phyloP scores from a whole-genome alignment of 2,329 filamentous ascomycete genomes.

The Magnaporthales sp. region DNA sequence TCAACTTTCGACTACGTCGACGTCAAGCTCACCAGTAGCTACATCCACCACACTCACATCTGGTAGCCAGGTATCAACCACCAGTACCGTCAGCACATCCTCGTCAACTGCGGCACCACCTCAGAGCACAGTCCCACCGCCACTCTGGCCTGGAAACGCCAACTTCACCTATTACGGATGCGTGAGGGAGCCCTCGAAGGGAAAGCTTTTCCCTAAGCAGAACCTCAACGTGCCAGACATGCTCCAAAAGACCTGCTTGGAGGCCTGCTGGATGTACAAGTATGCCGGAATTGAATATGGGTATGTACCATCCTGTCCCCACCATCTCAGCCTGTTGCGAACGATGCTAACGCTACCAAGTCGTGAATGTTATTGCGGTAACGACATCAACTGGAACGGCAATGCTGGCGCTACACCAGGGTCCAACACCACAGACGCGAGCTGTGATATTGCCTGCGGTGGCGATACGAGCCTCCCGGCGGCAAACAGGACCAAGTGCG shows the following conservation, averaged over 20 bases:
- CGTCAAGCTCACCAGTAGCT: no score
- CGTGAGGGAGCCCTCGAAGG: conserved; percentile 12
- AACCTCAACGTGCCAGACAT: conserved; percentile 13
- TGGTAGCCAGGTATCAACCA: conserved; percentile 3
- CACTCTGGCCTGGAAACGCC: conserved; percentile 8
- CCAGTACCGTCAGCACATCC: background rate
- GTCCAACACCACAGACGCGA: background rate
- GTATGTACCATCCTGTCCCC: conserved; percentile 4
- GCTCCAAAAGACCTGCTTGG: conserved; percentile 21
- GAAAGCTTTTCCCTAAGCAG: conserved; percentile 10
- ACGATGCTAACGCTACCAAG: background rate
- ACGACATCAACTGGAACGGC: conserved; percentile 15
- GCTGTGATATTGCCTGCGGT: conserved; percentile 8
- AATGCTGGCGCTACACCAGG: conserved; percentile 10
- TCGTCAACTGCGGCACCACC: background rate
- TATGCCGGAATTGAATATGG: conserved; percentile 30
- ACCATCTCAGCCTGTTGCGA: background rate
- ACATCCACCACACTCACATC: background rate
- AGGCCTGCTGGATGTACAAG: conserved; percentile 18
- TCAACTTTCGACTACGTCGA: background rate
- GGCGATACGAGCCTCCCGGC: conserved; percentile 8
- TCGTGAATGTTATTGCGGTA: conserved; percentile 30
- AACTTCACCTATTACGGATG: conserved; percentile 15
- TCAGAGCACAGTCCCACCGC: background rate
- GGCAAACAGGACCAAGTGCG: conserved; percentile 9